These are phyloP conservation scores for Gigaspora rosea DNA, from an alignment of 192 early-diverging fungal genomes.

Conservation along the genomic window DNA sequence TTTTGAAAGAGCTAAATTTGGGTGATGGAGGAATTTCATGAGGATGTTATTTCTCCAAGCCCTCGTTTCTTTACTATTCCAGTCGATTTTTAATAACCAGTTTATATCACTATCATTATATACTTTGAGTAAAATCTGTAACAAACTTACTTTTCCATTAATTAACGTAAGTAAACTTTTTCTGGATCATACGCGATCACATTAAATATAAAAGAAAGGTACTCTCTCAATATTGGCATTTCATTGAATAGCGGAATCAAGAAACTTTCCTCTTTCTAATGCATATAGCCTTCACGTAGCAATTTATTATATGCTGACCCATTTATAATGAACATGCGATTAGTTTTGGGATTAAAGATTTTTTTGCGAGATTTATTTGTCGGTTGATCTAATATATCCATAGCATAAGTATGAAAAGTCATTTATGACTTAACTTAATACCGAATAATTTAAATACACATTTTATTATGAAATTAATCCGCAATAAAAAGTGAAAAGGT, in stretches of 20 bases:
- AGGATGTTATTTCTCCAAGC: conserved; percentile 5
- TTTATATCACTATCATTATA: neutral
- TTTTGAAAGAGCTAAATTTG: neutral
- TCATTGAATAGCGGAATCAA: conserved; percentile 1
- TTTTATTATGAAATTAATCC: neutral
- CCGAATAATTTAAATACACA: too few relatives aligned
- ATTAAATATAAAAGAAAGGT: conserved; percentile 6
- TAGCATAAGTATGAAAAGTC: too few relatives aligned
- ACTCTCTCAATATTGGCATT: neutral
- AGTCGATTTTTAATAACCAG: neutral
- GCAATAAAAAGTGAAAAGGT: neutral
- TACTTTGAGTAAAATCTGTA: conserved; percentile 16
- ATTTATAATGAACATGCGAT: conserved; percentile 11
- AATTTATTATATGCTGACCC: conserved; percentile 20
- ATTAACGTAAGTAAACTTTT: conserved; percentile 8
- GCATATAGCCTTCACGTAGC: conserved; percentile 22
- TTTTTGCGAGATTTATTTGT: too few relatives aligned
- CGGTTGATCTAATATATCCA: too few relatives aligned
- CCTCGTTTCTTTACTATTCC: neutral
- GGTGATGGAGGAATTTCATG: conserved; percentile 20
- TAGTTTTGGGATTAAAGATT: too few relatives aligned
- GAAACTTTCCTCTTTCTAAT: conserved; percentile 25
- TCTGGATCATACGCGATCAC: neutral
- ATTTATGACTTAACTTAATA: too few relatives aligned
- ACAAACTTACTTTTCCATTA: conserved; percentile 20